Evolutionary conservation across 108 stramenopile genomes (phyloP).

Genomic region (Nannochloropsis oceanica): DNA sequence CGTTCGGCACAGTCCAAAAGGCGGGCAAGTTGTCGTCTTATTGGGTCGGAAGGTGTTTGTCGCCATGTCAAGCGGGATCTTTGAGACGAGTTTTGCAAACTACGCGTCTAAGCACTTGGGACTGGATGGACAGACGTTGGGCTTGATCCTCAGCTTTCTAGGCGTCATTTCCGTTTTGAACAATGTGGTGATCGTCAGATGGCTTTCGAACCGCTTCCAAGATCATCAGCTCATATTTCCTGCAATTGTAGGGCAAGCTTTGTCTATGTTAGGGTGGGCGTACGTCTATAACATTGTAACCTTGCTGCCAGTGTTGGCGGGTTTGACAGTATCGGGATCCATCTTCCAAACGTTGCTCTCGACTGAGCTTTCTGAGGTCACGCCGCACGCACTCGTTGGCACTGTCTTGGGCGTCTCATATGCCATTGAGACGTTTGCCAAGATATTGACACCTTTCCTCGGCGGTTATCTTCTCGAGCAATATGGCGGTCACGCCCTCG

Average conservation of each 20-base stretch:
- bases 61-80: not conserved
- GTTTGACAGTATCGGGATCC: not conserved
- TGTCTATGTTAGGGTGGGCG: not conserved
- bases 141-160: not conserved
- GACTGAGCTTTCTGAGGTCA: not conserved
- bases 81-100: not conserved
- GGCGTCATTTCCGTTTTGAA: not conserved
- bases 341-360: not conserved
- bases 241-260: not conserved
- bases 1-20: not conserved
- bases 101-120: not conserved
- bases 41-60: not conserved
- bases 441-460: not conserved
- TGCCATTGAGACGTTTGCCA: not conserved
- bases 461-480: not conserved
- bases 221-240: not conserved
- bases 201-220: not conserved
- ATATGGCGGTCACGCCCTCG: not conserved
- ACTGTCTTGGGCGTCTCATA: not conserved
- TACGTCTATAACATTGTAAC: not conserved
- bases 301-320: not conserved
- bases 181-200: not conserved
- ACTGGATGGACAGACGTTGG: not conserved
- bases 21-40: not conserved
- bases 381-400: not conserved